Base-by-base conservation (phyloP, 768 basidiomycete species). In the Amanita jacksonii region DNA sequence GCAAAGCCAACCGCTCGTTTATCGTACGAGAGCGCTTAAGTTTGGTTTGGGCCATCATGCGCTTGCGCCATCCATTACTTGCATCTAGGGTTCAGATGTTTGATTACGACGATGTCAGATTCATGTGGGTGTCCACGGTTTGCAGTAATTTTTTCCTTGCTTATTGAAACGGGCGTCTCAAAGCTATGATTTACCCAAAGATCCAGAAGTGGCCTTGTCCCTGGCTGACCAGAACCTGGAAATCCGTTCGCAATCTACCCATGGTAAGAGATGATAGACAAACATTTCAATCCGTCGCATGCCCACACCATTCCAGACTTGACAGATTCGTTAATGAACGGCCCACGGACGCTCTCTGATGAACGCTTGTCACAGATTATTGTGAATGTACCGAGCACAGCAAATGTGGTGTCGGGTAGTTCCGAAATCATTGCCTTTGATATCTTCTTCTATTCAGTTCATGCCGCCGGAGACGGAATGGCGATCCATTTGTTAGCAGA, bases 401-500 rank as follows among this genome's bases (percentile, higher is more conserved):
- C 28, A 10, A 12, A 25, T 38, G 19, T 31, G 39, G 27, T 18
- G 22, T 18, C 20, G 6, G 24, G 15, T 24, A 22, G 48, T 42
- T 39, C 46, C 49, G n/a, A 41, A 15, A 10, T 22, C 42, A 8
- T 43, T 49, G 24, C 72, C 41, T 79, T 69, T 53, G 76, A 89
- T 54, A 60, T 89, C 43, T 64, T 87, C 49, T 72, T 92, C 37
- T 81, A 80, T 50, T 79, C 83, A 3, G 76, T 83, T 5, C 89
- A 92, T 57, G 90, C 83, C 58, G 59, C 89, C 37, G 87, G 86
- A 16, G 89, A 92, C 56, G 89, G 89, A 16, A 88, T 89, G 80
- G 83, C 86, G 1, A 68, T 90, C 13, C 86, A 90, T 60, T 71
- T 75, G 48, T 85, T 82, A 49, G 85, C 82, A 20, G 86, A 87